Evolutionary conservation across 1,139 yeast genomes (phyloP).

Genomic region (Blastobotrys elegans): DNA sequence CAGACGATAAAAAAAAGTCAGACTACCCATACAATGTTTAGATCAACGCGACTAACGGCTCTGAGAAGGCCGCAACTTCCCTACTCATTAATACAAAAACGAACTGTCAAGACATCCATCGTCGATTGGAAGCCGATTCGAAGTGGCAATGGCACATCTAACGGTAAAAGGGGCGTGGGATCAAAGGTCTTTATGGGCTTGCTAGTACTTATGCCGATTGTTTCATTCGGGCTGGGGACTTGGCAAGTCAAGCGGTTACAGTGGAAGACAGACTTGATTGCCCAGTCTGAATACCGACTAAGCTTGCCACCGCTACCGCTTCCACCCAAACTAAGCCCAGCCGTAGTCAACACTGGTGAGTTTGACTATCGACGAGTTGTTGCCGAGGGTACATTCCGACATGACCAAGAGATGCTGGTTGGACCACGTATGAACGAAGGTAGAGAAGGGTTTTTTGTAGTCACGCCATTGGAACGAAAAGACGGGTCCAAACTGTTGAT

Average conservation of each 20-base stretch:
- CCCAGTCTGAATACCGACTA: constrained; percentile 74
- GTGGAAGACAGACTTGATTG: constrained; percentile 86
- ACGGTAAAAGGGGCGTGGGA: constrained; percentile 35
- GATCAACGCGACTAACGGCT: background rate
- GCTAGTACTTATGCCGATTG: constrained; percentile 73
- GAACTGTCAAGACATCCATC: constrained; percentile 47
- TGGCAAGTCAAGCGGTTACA: constrained; percentile 86
- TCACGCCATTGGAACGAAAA: constrained; percentile 75
- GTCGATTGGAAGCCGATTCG: constrained; percentile 81
- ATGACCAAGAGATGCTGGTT: constrained; percentile 81
- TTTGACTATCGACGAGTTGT: constrained; percentile 78
- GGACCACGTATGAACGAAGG: constrained; percentile 86
- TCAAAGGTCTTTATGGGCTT: constrained; percentile 36
- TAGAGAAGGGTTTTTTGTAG: constrained; percentile 68
- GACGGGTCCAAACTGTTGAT: constrained; percentile 70
- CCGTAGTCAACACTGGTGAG: constrained; percentile 48
- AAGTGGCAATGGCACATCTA: constrained; percentile 45
- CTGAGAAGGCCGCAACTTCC: background rate
- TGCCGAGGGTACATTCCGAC: constrained; percentile 72
- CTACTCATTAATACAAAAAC: background rate
- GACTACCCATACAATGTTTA: too few species aligned
- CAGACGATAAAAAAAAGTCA: too few species aligned
- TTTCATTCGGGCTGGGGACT: constrained; percentile 80
- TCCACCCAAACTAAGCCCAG: constrained; percentile 44
- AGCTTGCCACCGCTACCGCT: constrained; percentile 67